A percentile compares a stretch with the other conserved stretches of the same genome.
These are phyloP conservation scores for Stachybotrys elegans DNA, from an alignment of 2,329 filamentous ascomycete genomes.

Conservation along the genomic window DNA sequence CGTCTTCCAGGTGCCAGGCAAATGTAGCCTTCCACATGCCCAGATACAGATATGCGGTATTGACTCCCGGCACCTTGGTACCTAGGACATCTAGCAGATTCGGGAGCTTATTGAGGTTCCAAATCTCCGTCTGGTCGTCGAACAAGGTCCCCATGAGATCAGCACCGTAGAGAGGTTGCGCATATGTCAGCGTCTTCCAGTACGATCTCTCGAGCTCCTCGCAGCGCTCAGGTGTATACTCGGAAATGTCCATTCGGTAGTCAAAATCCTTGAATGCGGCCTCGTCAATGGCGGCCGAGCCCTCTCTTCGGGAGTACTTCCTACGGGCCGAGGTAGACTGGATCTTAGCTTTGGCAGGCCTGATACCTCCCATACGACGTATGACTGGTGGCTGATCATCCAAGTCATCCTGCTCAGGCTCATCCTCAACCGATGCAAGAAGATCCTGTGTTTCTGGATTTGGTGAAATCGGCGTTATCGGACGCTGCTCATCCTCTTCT, in stretches of 20 bases:
- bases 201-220: slow-evolving; percentile 92
- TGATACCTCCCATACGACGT: slow-evolving; percentile 45
- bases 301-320: slow-evolving; percentile 78
- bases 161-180: slow-evolving; percentile 89
- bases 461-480: slow-evolving; percentile 56
- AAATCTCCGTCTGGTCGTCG: slow-evolving; percentile 73
- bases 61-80: slow-evolving; percentile 94
- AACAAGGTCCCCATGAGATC: slow-evolving; percentile 96
- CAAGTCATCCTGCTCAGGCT: slow-evolving; percentile 35
- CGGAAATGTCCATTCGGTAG: slow-evolving; percentile 80
- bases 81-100: slow-evolving; percentile 92
- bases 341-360: slow-evolving; percentile 51
- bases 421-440: slow-evolving; percentile 45
- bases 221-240: slow-evolving; percentile 87
- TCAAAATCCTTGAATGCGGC: slow-evolving; percentile 87
- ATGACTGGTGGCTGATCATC: slow-evolving; percentile 30
- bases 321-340: slow-evolving; percentile 81
- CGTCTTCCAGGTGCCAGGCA: slow-evolving; percentile 97
- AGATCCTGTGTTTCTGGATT: slow-evolving; percentile 32
- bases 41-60: slow-evolving; percentile 94
- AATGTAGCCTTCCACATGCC: slow-evolving; percentile 99
- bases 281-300: slow-evolving; percentile 77
- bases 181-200: slow-evolving; percentile 96
- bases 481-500: slow-evolving; percentile 44
- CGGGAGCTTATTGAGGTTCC: slow-evolving; percentile 93